These are phyloP conservation scores for Peterozyma xylosa DNA, from an alignment of 805 yeast genomes.

Conservation along the genomic window DNA sequence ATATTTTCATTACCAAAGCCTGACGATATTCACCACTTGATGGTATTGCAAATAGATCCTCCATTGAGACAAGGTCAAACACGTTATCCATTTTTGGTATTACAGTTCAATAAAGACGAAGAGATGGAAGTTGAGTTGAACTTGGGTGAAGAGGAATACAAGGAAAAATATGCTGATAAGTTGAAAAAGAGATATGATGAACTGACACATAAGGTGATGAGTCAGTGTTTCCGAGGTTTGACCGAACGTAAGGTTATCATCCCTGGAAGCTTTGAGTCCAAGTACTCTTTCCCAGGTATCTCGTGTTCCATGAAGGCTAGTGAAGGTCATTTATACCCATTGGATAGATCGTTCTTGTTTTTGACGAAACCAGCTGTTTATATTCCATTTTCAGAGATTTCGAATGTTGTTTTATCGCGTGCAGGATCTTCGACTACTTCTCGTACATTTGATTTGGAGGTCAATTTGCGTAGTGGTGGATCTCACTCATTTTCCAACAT, in stretches of 20 bases:
- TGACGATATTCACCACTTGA: constrained; percentile 83
- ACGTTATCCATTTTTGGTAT: constrained; percentile 82
- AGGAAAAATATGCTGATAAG: constrained; percentile 65
- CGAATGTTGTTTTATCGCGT: constrained; percentile 75
- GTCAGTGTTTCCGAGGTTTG: constrained; percentile 84
- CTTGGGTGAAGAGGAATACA: constrained; percentile 74
- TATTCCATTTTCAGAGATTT: constrained; percentile 79
- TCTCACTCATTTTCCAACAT: constrained; percentile 84
- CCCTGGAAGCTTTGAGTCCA: constrained; percentile 76
- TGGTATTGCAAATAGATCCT: constrained; percentile 90
- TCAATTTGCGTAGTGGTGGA: constrained; percentile 58
- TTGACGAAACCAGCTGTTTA: constrained; percentile 91
- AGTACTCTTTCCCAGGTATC: constrained; percentile 76
- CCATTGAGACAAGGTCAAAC: constrained; percentile 98
- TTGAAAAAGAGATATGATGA: constrained; percentile 68
- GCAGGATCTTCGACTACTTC: constrained; percentile 76
- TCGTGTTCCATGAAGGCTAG: constrained; percentile 90
- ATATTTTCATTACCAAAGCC: constrained; percentile 90
- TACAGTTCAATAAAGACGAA: constrained; percentile 87
- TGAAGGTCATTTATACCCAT: constrained; percentile 89
- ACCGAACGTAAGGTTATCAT: constrained; percentile 79
- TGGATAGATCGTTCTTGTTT: constrained; percentile 85
- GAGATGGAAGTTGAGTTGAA: constrained; percentile 87
- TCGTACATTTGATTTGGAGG: constrained; percentile 89
- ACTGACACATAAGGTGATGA: constrained; percentile 77